Percentiles rank a stretch among this genome's conserved stretches.
Conservation (phyloP, 352 stramenopile species). For the Pilasporangium apinafurcum region DNA sequence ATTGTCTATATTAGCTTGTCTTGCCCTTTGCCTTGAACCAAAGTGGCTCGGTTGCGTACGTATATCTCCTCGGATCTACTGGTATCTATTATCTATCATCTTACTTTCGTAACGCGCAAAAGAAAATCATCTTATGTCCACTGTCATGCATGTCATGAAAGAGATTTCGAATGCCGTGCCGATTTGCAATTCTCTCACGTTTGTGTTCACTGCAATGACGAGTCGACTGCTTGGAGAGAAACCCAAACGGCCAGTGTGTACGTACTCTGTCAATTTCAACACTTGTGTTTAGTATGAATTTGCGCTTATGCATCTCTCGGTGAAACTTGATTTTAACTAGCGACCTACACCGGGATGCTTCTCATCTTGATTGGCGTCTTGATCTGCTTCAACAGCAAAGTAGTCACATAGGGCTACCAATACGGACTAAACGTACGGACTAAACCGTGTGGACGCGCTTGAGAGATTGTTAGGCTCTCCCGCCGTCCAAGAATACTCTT, state of each 20-base stretch:
- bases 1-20: slow-evolving; percentile 41
- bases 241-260: slow-evolving; percentile 62
- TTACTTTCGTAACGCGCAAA: no score
- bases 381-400: slow-evolving; percentile 71
- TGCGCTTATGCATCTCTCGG: neutral
- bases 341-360: slow-evolving; percentile 54
- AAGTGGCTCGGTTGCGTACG: slow-evolving; percentile 75
- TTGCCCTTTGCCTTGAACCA: slow-evolving; percentile 81
- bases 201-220: slow-evolving; percentile 83
- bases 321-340: slow-evolving; percentile 10
- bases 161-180: slow-evolving; percentile 83
- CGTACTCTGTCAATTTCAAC: slow-evolving; percentile 7
- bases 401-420: no score
- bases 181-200: slow-evolving; percentile 87
- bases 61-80: slow-evolving; percentile 67
- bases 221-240: slow-evolving; percentile 70
- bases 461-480: no score
- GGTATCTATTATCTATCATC: slow-evolving; percentile 36
- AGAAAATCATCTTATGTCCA: no score
- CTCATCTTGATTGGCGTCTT: slow-evolving; percentile 54
- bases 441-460: no score
- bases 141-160: slow-evolving; percentile 4
- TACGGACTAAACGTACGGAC: no score
- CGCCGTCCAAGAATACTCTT: no score
- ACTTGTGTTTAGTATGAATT: neutral